phyloP scores from a whole-genome alignment of 495 filamentous ascomycete species.

The Podospora sp. region DNA sequence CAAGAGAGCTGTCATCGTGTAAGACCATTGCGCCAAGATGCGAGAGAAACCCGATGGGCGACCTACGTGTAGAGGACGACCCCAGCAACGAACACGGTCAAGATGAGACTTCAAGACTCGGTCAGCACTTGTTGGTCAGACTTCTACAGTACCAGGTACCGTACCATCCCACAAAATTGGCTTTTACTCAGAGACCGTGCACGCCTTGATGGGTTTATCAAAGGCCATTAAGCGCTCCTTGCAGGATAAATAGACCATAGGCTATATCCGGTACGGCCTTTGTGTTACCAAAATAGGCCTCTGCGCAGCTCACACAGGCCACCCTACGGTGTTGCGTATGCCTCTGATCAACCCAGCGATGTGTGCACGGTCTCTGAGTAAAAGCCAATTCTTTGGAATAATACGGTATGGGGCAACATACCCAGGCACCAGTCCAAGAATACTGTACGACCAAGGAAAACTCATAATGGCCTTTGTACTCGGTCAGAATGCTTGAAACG shows the following conservation, averaged over 20 bases:
- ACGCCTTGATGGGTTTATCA: no score
- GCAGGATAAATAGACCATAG: no score
- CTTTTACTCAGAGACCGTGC: no score
- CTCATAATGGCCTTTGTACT: slow-evolving; percentile 75
- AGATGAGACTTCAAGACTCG: slow-evolving; percentile 59
- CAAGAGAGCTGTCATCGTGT: slow-evolving; percentile 55
- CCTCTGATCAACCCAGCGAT: no score
- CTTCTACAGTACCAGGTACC: slow-evolving; percentile 13
- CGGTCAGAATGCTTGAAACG: background rate
- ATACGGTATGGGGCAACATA: slow-evolving; percentile 33
- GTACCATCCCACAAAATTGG: no score
- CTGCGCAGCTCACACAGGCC: no score
- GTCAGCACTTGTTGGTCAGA: slow-evolving; percentile 20
- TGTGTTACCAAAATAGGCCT: no score
- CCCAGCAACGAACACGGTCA: slow-evolving; percentile 73
- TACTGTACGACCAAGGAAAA: slow-evolving; percentile 86
- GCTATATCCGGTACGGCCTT: no score
- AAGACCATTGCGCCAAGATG: slow-evolving; percentile 12
- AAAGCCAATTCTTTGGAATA: no score
- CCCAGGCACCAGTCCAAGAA: slow-evolving; percentile 84
- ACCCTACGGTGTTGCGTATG: no score
- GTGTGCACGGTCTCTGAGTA: no score
- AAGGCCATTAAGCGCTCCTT: no score
- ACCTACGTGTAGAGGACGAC: slow-evolving; percentile 74
- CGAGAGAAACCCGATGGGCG: background rate